Percentiles rank a stretch among this genome's conserved stretches.
phyloP scores from a whole-genome alignment of 164 flowering plant genomes.

The Tetracentron sinense region DNA sequence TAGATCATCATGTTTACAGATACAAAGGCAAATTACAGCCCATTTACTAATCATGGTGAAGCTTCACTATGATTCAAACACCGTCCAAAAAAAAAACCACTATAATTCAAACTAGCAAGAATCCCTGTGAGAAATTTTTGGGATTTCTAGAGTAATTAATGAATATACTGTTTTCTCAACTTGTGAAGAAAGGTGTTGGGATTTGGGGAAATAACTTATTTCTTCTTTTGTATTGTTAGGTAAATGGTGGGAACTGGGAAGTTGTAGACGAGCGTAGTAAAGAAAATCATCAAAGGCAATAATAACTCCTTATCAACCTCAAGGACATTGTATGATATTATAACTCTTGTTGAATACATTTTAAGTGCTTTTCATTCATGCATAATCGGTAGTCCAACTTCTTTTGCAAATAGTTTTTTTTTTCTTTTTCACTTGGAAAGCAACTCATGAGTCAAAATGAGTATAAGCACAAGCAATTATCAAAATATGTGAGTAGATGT shows the following conservation, averaged over 20 bases:
- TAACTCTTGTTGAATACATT: not conserved
- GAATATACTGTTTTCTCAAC: too few species aligned
- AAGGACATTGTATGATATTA: not conserved
- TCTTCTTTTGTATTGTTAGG: not conserved
- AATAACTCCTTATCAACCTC: not conserved
- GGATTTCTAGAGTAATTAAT: too few species aligned
- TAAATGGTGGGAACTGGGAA: constrained; percentile 1
- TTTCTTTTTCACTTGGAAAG: not conserved
- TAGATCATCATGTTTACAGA: too few species aligned
- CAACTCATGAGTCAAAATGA: not conserved
- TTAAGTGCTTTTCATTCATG: not conserved
- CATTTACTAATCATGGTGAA: too few species aligned
- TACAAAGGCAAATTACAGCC: too few species aligned
- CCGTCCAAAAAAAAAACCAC: too few species aligned
- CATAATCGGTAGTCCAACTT: not conserved
- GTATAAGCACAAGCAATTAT: not conserved
- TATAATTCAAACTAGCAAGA: too few species aligned
- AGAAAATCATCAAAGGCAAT: not conserved
- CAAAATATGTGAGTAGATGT: not conserved
- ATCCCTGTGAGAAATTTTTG: too few species aligned
- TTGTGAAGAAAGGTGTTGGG: not conserved
- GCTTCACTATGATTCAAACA: too few species aligned
- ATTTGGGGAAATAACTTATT: not conserved
- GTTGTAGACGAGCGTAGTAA: not conserved
- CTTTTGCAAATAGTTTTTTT: not conserved